Base-by-base conservation (phyloP, 352 stramenopile species). In the Pythium guiyangense region DNA sequence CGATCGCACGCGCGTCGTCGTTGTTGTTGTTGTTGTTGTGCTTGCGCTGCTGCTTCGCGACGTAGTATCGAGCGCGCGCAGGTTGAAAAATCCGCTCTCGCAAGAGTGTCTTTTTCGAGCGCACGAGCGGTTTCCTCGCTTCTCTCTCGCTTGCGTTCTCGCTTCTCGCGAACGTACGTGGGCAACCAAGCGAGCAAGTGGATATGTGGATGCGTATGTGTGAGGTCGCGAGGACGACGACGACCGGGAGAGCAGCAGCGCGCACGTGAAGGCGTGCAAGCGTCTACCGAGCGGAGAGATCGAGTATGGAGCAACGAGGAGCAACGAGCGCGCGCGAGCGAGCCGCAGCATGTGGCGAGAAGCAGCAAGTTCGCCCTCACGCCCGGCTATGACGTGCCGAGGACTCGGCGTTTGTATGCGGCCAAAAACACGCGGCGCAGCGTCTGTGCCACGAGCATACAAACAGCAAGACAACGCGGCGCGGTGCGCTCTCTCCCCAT, bases 381-480 rank as follows among this genome's bases (percentile, higher is more conserved):
- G 42, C 42, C 42, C 20, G 42, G 42, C 42, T 47, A 47, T 47
- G 42, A 44, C 39, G 39, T 44, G 42, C 42, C 14, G n/a, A 27
- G 2, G 20, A 47, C 42, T 47, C 27, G 42, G 42, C 42, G 42
- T 29, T 47, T 47, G 42, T 47, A 47, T 47, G 39, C 18, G 42
- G 42, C 20, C 20, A 47, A 26, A 47, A 47, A 47, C 42, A 47
- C 20, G 42, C 42, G 8, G 42, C 42, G 8, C 42, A 20, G 8
- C 12, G 6, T 37, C 5, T 47, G 42, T 25, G 42, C 20, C 4
- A 20, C 14, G 4, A 20, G 11, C 39, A 44, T 44, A 44, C 39
- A n/a, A 44, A 44, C 39, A 11, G 15, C 39, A 20, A 44, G 39
- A 44, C 14, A 44, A 20, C 39, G 22, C 22, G 22, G 8, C 42